phyloP scores from a whole-genome alignment of 805 yeast species.

The Teunomyces pallodes region DNA sequence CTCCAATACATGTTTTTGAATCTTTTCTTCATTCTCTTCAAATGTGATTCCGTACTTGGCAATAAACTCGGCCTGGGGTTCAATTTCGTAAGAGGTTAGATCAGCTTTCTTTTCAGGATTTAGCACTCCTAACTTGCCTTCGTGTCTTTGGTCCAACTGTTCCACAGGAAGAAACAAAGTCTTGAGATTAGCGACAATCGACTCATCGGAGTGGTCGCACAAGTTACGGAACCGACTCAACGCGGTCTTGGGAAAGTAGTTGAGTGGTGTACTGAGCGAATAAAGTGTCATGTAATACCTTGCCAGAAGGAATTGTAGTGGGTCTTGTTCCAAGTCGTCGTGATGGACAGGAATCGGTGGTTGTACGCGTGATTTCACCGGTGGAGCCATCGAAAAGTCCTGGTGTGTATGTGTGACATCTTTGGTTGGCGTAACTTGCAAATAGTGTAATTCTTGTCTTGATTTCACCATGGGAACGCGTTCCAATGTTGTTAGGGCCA shows the following conservation, averaged over 20 bases:
- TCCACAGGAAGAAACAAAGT: slow-evolving; percentile 33
- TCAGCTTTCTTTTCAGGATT: not conserved
- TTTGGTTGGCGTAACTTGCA: not conserved
- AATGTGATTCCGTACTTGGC: slow-evolving; percentile 19
- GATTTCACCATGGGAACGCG: not conserved
- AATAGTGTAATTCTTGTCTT: not conserved
- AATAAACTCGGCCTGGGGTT: slow-evolving; percentile 20
- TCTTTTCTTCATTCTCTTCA: slow-evolving; percentile 16
- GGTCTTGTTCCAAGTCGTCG: slow-evolving; percentile 14
- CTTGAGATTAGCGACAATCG: slow-evolving; percentile 21
- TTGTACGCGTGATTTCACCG: slow-evolving; percentile 5
- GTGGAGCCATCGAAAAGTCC: slow-evolving; percentile 19
- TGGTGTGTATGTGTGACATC: not conserved
- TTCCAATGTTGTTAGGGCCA: not conserved
- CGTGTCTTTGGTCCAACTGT: slow-evolving; percentile 43
- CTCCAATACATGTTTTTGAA: slow-evolving; percentile 31
- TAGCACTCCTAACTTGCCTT: slow-evolving; percentile 26
- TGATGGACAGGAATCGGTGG: slow-evolving; percentile 7
- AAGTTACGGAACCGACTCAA: slow-evolving; percentile 45
- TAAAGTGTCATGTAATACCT: slow-evolving; percentile 38
- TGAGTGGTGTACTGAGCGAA: slow-evolving; percentile 39
- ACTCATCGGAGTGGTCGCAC: slow-evolving; percentile 26
- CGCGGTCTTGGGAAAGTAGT: slow-evolving; percentile 49
- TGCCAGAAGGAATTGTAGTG: slow-evolving; percentile 27
- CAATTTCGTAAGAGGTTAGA: slow-evolving; percentile 15